Conservation (phyloP, 257 asterid genomes). For the Nicotiana sylvestris region DNA sequence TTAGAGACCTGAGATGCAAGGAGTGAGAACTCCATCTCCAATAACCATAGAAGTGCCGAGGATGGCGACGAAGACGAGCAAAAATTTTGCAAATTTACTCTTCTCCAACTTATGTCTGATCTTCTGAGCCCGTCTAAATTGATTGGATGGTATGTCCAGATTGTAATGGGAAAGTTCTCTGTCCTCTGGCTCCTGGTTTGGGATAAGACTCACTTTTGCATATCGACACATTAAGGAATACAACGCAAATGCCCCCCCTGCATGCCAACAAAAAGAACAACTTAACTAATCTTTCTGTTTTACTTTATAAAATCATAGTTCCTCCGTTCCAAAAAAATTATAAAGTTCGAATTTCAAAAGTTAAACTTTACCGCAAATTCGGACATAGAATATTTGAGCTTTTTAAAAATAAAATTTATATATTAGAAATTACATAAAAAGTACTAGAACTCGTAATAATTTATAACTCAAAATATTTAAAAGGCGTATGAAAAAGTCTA, state of each 20-base stretch:
- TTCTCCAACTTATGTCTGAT: conserved; percentile 50
- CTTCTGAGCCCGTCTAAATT: conserved; percentile 35
- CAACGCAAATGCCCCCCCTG: conserved; percentile 78
- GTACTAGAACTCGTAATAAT: too few species aligned
- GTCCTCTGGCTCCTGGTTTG: conserved; percentile 64
- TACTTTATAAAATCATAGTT: too few species aligned
- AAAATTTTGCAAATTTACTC: conserved; percentile 38
- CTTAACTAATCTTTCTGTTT: too few species aligned
- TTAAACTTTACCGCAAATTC: too few species aligned
- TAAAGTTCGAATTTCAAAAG: too few species aligned
- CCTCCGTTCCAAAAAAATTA: too few species aligned
- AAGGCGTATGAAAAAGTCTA: too few species aligned
- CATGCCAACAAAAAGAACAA: background rate
- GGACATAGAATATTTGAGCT: too few species aligned
- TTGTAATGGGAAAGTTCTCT: conserved; percentile 48
- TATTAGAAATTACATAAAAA: too few species aligned
- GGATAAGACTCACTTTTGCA: conserved; percentile 59
- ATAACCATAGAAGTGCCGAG: conserved; percentile 84
- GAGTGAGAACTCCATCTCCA: conserved; percentile 80
- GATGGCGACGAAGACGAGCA: conserved; percentile 48
- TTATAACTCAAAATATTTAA: too few species aligned
- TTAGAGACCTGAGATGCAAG: conserved; percentile 58
- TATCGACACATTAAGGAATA: conserved; percentile 63
- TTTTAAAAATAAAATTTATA: too few species aligned
- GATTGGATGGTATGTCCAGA: conserved; percentile 46